Conservation (phyloP, 1,284 basidiomycete genomes). For the Malassezia vespertilionis region DNA sequence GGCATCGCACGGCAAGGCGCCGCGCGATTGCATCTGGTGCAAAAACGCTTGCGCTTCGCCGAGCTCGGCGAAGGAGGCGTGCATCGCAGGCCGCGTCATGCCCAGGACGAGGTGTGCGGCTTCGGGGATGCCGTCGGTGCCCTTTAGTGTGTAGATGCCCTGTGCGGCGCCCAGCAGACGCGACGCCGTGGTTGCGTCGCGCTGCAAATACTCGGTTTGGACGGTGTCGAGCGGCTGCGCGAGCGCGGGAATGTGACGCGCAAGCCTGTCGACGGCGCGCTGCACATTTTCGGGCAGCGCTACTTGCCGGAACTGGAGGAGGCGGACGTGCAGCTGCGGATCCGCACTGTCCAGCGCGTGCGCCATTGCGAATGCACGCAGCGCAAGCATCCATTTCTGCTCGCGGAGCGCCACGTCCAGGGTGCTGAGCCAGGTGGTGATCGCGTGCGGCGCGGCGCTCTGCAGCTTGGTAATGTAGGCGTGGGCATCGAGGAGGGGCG, state of each 20-base stretch:
- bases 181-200: conserved; percentile 55
- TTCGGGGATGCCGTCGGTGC: not conserved
- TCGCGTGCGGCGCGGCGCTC: conserved; percentile 49
- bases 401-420: conserved; percentile 73
- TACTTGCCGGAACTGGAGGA: conserved; percentile 57
- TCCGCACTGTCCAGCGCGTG: conserved; percentile 55
- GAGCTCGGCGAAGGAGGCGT: not conserved
- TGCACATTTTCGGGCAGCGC: conserved; percentile 13
- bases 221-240: conserved; percentile 54
- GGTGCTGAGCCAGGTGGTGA: conserved; percentile 63
- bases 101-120: conserved; percentile 5
- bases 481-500: conserved; percentile 63
- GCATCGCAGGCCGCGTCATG: not conserved
- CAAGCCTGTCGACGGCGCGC: conserved; percentile 47
- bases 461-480: conserved; percentile 64
- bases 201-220: conserved; percentile 66
- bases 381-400: conserved; percentile 67
- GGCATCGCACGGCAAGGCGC: too few relatives aligned
- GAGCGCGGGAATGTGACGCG: conserved; percentile 17
- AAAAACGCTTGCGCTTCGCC: conserved; percentile 3
- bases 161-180: conserved; percentile 54
- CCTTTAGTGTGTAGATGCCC: conserved; percentile 50
- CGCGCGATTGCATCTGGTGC: not conserved
- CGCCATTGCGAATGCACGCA: conserved; percentile 60
- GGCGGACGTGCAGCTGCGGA: conserved; percentile 61